These are phyloP conservation scores for Parascedosporium putredinis DNA, from an alignment of 2,329 filamentous ascomycete species.

Conservation along the genomic window DNA sequence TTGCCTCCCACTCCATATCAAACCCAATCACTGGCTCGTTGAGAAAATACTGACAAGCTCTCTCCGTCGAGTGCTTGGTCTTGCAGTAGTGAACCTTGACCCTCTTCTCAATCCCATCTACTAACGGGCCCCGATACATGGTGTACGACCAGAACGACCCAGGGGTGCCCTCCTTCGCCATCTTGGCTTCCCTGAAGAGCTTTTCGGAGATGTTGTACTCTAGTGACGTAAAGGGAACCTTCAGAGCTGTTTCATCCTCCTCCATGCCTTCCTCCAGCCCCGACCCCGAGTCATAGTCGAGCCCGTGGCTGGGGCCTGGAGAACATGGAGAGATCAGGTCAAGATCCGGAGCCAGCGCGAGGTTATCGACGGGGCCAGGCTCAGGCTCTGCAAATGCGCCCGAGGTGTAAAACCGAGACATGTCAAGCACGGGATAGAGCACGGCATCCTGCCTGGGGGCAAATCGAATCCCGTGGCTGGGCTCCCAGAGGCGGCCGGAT, in stretches of 20 bases:
- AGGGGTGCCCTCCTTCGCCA: slow-evolving; percentile 29
- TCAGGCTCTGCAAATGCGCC: neutral
- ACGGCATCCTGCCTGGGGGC: neutral
- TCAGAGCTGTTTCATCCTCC: slow-evolving; percentile 7
- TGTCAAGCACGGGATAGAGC: slow-evolving; percentile 3
- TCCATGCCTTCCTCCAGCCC: neutral
- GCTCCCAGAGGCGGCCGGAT: slow-evolving; percentile 1
- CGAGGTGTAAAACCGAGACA: slow-evolving; percentile 1
- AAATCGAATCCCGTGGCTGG: slow-evolving; percentile 4
- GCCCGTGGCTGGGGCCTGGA: neutral
- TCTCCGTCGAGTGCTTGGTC: slow-evolving; percentile 55
- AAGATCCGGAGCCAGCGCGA: neutral
- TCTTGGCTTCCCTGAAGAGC: slow-evolving; percentile 36
- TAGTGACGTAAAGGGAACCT: slow-evolving; percentile 21
- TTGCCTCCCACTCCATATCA: slow-evolving; percentile 72
- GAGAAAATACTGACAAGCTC: slow-evolving; percentile 55
- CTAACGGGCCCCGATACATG: slow-evolving; percentile 48
- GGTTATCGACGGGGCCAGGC: neutral
- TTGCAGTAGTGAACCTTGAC: slow-evolving; percentile 72
- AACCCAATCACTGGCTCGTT: slow-evolving; percentile 68
- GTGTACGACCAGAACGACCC: slow-evolving; percentile 58
- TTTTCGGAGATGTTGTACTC: slow-evolving; percentile 37
- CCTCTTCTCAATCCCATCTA: slow-evolving; percentile 32
- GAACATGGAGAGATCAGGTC: neutral
- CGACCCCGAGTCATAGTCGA: neutral